Evolutionary conservation across 441 rosid species (phyloP), one percentile per base, ranked within the genome.

Genomic region (Croton setiger): DNA sequence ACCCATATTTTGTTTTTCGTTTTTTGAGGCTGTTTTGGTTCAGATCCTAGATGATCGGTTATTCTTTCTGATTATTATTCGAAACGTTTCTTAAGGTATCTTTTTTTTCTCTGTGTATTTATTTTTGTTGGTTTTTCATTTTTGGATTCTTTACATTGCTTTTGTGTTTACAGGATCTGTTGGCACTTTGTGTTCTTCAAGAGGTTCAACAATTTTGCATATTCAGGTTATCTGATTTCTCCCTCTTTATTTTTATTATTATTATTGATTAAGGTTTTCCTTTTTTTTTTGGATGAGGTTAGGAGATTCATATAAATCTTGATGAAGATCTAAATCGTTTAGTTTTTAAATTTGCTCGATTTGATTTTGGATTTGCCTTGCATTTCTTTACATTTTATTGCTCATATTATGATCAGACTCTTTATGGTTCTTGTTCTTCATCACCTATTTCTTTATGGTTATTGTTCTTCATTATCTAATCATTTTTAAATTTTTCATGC

Each of bases 1-100:
- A 11, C 51, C 55, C 55, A 37, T 68, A 49, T 65, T 71, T 31
- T 51, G 51, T 21, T 37, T 39, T 14, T 63, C 47, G 47, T 21
- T 57, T 65, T 64, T 67, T 37, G 27, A 53, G 59, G 63, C 36
- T 57, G 51, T 70, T 65, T 54, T 27, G 37, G 54, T 51, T 63
- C 68, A 65, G 76, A 80, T 80, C 80, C 78, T 80, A 5, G 54
- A 73, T 69, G 63, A 78, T 81, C 79, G 65, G 36, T 72, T 74
- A 47, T 23, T 60, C 49, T 57, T 36, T 48, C 17, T 56, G 73
- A 59, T 71, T 63, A 52, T 71, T 63, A 52, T 13, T 53, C 0
- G 39, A 20, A 44, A 7, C 31, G 12, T 49, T 55, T 68, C 43
- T 51, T 51, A 44, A 53, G 75, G 75, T 70, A 63, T 35, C 43